Conservation (phyloP, 2,329 filamentous ascomycete genomes). For the Amphichorda felina region DNA sequence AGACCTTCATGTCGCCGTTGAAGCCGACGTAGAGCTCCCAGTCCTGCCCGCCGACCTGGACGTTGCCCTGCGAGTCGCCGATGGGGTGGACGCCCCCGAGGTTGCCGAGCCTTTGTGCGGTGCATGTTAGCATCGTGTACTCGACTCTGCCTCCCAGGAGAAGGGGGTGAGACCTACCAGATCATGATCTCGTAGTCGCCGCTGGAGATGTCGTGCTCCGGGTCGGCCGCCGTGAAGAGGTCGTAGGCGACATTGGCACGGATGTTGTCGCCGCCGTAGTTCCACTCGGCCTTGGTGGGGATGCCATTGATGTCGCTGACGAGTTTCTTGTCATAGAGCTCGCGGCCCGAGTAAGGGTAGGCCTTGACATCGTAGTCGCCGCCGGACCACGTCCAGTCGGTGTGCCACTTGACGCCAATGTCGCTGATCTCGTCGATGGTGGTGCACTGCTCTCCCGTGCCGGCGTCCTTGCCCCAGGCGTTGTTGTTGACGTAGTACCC, state of each 20-base stretch:
- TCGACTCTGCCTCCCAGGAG: not conserved
- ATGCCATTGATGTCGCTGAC: conserved; percentile 19
- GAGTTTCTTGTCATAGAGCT: conserved; percentile 9
- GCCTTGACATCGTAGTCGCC: conserved; percentile 25
- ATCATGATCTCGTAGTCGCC: conserved; percentile 53
- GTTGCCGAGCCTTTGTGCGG: conserved; percentile 9
- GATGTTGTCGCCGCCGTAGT: conserved; percentile 14
- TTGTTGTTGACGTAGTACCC: conserved; percentile 23
- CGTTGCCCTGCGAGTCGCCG: conserved; percentile 33
- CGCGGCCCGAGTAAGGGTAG: conserved; percentile 17
- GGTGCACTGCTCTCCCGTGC: conserved; percentile 26
- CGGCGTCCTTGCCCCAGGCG: conserved; percentile 22
- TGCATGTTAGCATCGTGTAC: not conserved
- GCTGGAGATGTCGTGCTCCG: conserved; percentile 19
- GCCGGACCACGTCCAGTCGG: conserved; percentile 26
- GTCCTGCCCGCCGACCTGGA: conserved; percentile 35
- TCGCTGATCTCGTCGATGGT: conserved; percentile 20
- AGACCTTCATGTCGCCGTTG: conserved; percentile 49
- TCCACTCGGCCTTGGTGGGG: conserved; percentile 19
- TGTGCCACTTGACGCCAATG: conserved; percentile 23
- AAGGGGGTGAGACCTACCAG: too few species aligned
- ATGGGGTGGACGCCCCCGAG: conserved; percentile 9
- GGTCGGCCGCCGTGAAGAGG: conserved; percentile 36
- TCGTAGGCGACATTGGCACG: conserved; percentile 49
- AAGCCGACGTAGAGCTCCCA: conserved; percentile 47